phyloP scores from a whole-genome alignment of 768 basidiomycete species.

The Psilocybe tampanensis region DNA sequence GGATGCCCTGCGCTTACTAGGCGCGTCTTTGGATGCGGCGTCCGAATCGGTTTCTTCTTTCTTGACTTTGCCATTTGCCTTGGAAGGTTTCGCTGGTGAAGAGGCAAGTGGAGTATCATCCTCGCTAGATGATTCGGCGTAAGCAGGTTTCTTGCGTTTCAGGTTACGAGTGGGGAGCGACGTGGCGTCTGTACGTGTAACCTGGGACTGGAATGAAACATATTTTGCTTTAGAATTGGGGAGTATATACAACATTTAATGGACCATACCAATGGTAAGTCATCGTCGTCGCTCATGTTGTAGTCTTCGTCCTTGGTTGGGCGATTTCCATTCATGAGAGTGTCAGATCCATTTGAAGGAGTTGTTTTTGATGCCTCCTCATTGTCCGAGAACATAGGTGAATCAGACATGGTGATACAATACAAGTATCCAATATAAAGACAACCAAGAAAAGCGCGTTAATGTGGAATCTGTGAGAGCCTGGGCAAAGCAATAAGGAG shows the following conservation, averaged over 20 bases:
- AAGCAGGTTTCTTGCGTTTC: slow-evolving; percentile 65
- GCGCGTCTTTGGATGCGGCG: slow-evolving; percentile 41
- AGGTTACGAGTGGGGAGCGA: slow-evolving; percentile 37
- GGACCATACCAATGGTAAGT: slow-evolving; percentile 68
- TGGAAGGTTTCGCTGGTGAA: slow-evolving; percentile 58
- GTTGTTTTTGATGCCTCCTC: slow-evolving; percentile 50
- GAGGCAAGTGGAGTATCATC: slow-evolving; percentile 76
- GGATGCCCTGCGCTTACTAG: slow-evolving; percentile 46
- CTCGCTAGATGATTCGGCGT: slow-evolving; percentile 64
- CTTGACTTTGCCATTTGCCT: slow-evolving; percentile 43
- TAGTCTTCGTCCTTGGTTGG: slow-evolving; percentile 38
- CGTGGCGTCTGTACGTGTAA: slow-evolving; percentile 48
- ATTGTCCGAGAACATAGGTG: slow-evolving; percentile 59
- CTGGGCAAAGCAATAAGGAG: slow-evolving; percentile 16
- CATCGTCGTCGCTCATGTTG: slow-evolving; percentile 71
- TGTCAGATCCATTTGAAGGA: slow-evolving; percentile 38
- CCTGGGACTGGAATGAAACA: slow-evolving; percentile 51
- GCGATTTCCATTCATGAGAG: slow-evolving; percentile 46
- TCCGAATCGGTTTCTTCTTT: slow-evolving; percentile 36
- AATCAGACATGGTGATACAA: slow-evolving; percentile 30
- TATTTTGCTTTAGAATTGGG: slow-evolving; percentile 16
- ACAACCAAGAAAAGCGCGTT: slow-evolving; percentile 14
- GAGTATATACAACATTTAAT: slow-evolving; percentile 6
- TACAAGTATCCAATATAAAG: slow-evolving; percentile 13
- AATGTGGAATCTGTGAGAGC: slow-evolving; percentile 5